Evolutionary conservation across 257 asterid genomes (phyloP).

Genomic region (Plantago elongata): DNA sequence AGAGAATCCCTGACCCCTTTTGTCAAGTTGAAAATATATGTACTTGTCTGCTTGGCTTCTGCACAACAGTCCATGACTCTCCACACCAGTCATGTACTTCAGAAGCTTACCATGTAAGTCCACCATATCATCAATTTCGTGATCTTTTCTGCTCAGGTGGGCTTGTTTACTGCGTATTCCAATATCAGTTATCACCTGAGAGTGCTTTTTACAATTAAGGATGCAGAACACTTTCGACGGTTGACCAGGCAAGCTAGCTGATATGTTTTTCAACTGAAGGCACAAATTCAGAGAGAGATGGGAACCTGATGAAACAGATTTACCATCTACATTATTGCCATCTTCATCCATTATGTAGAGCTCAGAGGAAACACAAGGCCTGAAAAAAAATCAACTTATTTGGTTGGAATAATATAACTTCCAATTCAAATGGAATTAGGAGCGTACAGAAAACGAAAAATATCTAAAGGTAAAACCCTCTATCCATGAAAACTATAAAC

Average conservation of each 20-base stretch:
- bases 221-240: slow-evolving; percentile 52
- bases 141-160: slow-evolving; percentile 25
- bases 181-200: slow-evolving; percentile 14
- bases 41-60: slow-evolving; percentile 26
- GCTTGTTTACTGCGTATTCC: slow-evolving; percentile 24
- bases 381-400: slow-evolving; percentile 28
- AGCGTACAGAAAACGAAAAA: background rate
- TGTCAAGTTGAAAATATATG: slow-evolving; percentile 43
- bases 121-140: slow-evolving; percentile 35
- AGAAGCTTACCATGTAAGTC: slow-evolving; percentile 47
- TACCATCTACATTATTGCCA: slow-evolving; percentile 41
- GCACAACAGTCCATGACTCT: slow-evolving; percentile 14
- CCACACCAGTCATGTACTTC: slow-evolving; percentile 32
- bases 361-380: slow-evolving; percentile 63
- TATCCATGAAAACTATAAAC: no score
- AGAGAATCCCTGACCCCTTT: slow-evolving; percentile 72
- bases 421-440: background rate
- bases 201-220: slow-evolving; percentile 39
- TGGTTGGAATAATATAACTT: slow-evolving; percentile 6
- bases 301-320: slow-evolving; percentile 43
- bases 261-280: slow-evolving; percentile 57
- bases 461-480: background rate
- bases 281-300: slow-evolving; percentile 54
- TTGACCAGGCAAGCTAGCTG: slow-evolving; percentile 26
- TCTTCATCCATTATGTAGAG: slow-evolving; percentile 56